Evolutionary conservation across 352 stramenopile genomes (phyloP).

Genomic region (Phytophthora pinifolia): DNA sequence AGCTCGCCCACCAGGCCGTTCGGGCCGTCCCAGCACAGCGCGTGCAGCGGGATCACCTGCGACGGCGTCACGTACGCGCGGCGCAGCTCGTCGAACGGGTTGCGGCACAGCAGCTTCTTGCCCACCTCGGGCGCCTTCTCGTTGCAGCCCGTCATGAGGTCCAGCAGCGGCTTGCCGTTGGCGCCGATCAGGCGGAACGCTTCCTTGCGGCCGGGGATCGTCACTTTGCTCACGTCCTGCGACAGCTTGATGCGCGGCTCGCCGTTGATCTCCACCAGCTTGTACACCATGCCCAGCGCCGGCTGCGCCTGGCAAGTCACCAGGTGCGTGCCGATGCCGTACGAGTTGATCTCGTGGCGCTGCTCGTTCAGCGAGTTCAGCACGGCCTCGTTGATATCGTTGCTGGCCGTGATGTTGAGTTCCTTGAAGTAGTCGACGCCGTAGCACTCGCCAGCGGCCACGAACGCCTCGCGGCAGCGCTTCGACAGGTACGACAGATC

Average conservation of each 20-base stretch:
- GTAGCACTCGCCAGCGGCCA: constrained; percentile 51
- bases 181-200: constrained; percentile 90
- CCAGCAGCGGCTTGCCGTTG: constrained; percentile 88
- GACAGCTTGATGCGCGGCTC: constrained; percentile 97
- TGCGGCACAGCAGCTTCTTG: constrained; percentile 91
- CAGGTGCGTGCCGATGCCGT: constrained; percentile 95
- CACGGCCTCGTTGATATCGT: constrained; percentile 99
- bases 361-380: constrained; percentile 94
- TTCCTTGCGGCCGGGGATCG: constrained; percentile 89
- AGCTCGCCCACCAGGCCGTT: constrained; percentile 70
- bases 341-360: constrained; percentile 95
- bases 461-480: constrained; percentile 72
- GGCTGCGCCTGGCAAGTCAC: constrained; percentile 99
- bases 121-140: constrained; percentile 82
- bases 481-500: constrained; percentile 97
- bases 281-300: constrained; percentile 99
- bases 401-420: constrained; percentile 96
- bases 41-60: constrained; percentile 88
- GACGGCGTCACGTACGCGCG: constrained; percentile 93
- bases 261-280: constrained; percentile 97
- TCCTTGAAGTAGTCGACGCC: constrained; percentile 78
- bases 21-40: constrained; percentile 90
- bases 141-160: constrained; percentile 89
- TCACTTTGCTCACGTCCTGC: constrained; percentile 96
- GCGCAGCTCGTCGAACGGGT: constrained; percentile 96